Percentiles rank a stretch among this genome's conserved stretches.
phyloP scores from a whole-genome alignment of 352 stramenopile species.

The Phytophthora foliorum region DNA sequence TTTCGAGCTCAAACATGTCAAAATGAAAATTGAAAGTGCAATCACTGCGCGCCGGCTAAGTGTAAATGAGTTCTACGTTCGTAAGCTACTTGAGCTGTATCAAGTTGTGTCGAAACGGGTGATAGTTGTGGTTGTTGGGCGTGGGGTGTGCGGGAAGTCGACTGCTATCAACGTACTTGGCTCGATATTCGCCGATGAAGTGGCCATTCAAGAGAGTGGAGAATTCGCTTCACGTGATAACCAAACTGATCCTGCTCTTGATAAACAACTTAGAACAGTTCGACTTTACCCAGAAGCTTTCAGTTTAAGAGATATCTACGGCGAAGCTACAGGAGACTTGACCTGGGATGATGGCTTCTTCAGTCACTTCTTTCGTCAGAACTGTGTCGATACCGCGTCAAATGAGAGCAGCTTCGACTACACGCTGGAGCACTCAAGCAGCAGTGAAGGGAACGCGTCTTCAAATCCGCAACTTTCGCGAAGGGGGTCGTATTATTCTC shows the following conservation, averaged over 20 bases:
- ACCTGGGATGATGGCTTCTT: constrained; percentile 71
- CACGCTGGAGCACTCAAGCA: constrained; percentile 12
- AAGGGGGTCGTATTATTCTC: constrained; percentile 12
- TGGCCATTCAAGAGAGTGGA: not conserved
- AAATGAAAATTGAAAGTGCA: constrained; percentile 35
- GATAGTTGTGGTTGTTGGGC: constrained; percentile 61
- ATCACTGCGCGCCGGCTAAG: constrained; percentile 39
- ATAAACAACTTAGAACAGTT: constrained; percentile 36
- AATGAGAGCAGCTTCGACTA: constrained; percentile 18
- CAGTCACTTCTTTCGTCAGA: constrained; percentile 63
- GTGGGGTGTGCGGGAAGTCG: constrained; percentile 67
- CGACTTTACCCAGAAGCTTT: constrained; percentile 62
- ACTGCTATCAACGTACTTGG: constrained; percentile 58
- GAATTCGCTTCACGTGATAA: not conserved
- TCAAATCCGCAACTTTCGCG: constrained; percentile 7
- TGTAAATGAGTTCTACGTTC: constrained; percentile 53
- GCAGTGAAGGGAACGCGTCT: constrained; percentile 2
- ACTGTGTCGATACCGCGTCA: constrained; percentile 38
- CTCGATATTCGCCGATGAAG: constrained; percentile 34
- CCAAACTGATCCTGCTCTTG: not conserved
- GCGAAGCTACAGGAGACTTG: constrained; percentile 52
- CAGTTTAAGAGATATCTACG: constrained; percentile 57
- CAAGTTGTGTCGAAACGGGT: constrained; percentile 48
- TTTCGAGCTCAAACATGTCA: constrained; percentile 43
- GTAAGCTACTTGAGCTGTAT: constrained; percentile 74